Conservation (phyloP, 768 basidiomycete species). For the Pleurotus eryngii region DNA sequence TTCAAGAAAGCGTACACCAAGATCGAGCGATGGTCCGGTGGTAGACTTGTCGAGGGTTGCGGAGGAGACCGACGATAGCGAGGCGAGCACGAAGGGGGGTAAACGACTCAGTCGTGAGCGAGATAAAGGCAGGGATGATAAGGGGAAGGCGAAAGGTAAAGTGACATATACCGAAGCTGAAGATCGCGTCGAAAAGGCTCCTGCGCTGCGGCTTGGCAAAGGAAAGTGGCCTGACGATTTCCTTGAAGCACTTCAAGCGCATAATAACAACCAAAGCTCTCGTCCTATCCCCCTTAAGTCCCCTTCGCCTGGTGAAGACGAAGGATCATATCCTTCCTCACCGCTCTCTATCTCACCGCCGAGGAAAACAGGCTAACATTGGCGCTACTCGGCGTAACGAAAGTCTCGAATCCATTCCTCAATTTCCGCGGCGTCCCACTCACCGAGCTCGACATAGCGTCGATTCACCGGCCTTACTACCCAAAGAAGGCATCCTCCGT, state of each 20-base stretch:
- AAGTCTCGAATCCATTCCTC: conserved; percentile 42
- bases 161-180: conserved; percentile 17
- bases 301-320: conserved; percentile 21
- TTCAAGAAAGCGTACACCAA: conserved; percentile 52
- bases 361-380: conserved; percentile 56
- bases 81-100: conserved; percentile 38
- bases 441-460: conserved; percentile 66
- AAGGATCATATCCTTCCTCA: conserved; percentile 18
- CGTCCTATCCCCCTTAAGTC: conserved; percentile 27
- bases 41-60: conserved; percentile 65
- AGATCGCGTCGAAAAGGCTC: conserved; percentile 28
- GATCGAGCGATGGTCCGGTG: conserved; percentile 51
- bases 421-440: conserved; percentile 53
- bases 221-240: conserved; percentile 87
- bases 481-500: conserved; percentile 44
- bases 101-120: conserved; percentile 13
- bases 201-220: conserved; percentile 61
- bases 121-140: conserved; percentile 16
- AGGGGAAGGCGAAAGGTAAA: conserved; percentile 18
- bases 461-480: conserved; percentile 47
- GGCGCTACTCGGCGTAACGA: conserved; percentile 42
- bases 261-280: conserved; percentile 18
- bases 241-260: conserved; percentile 52
- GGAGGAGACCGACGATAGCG: conserved; percentile 67
- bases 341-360: conserved; percentile 43